Evolutionary conservation across 495 filamentous ascomycete genomes (phyloP), one percentile per base, ranked within the genome.

Genomic region (Talaromyces adpressus): DNA sequence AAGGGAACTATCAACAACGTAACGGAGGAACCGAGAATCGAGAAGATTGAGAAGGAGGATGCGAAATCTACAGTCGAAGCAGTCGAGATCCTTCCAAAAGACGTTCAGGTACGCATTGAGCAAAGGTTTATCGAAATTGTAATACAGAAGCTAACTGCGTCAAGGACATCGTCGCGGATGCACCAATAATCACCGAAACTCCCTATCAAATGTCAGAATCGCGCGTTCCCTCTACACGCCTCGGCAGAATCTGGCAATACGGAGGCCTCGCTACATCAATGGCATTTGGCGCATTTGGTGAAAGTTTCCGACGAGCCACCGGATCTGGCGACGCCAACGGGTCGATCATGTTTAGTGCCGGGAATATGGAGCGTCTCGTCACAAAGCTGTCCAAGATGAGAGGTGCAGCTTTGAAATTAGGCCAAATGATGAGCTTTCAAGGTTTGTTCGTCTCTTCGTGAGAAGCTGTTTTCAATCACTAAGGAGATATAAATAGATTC

Each of bases 381-480:
- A 81, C 91, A 18, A 97, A 93, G 74, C 84, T 98, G 7, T 96
- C 92, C 11, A 87, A 90, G 27, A 98, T 98, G 94, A 87, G 94
- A 68, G 94, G 94, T 23, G 95, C 94, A n/a, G 94, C 94, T 51
- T 77, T 98, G n/a, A 98, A 98, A 74, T 76, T 98, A 5, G 94
- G 94, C 4, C 94, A 98, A 75, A 92, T 98, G 89, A 88, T 98
- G 77, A 94, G 90, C 69, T 92, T 98, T 70, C 94, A 98, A 79
- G 87, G 85, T 87, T 59, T 58, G 73, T 69, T 8, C 30, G 54
- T 14, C 2, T 60, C 16, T 25, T 2, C 16, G 7, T 2, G 41
- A 4, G 29, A 16, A 52, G n/a, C 9, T 1, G 2, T 23, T 62
- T 47, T 7, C 25, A 12, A 16, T 7, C 20, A 29, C 52, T 56